Conservation (phyloP, 192 early-diverging fungal species). For the Spinellus fusiger region DNA sequence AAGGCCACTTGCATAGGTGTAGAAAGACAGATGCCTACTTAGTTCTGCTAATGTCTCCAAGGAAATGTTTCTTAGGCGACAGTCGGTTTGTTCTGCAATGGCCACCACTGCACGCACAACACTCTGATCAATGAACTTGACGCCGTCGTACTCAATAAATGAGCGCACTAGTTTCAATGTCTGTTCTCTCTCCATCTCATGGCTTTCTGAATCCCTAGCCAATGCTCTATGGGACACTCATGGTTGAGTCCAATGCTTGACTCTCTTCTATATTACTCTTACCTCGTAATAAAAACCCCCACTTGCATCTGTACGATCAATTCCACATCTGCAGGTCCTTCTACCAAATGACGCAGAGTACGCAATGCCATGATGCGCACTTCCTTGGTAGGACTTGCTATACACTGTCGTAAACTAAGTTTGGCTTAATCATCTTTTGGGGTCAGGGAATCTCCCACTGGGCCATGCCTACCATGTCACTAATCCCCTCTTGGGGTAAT, state of each 20-base stretch:
- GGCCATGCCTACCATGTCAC: slow-evolving; percentile 15
- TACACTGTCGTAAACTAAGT: slow-evolving; percentile 42
- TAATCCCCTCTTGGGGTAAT: slow-evolving; percentile 21
- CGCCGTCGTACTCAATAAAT: slow-evolving; percentile 63
- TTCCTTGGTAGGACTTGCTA: slow-evolving; percentile 45
- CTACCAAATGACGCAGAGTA: slow-evolving; percentile 54
- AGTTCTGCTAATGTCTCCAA: slow-evolving; percentile 78
- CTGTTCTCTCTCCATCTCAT: slow-evolving; percentile 74
- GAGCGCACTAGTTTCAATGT: slow-evolving; percentile 66
- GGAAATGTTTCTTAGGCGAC: slow-evolving; percentile 64
- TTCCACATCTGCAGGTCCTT: slow-evolving; percentile 31
- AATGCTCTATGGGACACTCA: slow-evolving; percentile 29
- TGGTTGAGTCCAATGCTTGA: not conserved
- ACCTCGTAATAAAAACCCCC: slow-evolving; percentile 75
- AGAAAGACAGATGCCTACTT: slow-evolving; percentile 35
- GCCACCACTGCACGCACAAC: slow-evolving; percentile 70
- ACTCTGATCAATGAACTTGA: slow-evolving; percentile 49
- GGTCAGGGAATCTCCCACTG: too few relatives aligned
- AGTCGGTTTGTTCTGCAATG: slow-evolving; percentile 73
- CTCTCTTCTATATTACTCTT: not conserved
- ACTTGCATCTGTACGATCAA: slow-evolving; percentile 47
- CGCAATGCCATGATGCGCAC: slow-evolving; percentile 58
- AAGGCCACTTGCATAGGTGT: not conserved
- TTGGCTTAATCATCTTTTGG: too few relatives aligned
- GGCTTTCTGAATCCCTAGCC: slow-evolving; percentile 48